Evolutionary conservation across 257 asterid species (phyloP), one percentile per base, ranked within the genome.

Genomic region (Buddleja alternifolia): DNA sequence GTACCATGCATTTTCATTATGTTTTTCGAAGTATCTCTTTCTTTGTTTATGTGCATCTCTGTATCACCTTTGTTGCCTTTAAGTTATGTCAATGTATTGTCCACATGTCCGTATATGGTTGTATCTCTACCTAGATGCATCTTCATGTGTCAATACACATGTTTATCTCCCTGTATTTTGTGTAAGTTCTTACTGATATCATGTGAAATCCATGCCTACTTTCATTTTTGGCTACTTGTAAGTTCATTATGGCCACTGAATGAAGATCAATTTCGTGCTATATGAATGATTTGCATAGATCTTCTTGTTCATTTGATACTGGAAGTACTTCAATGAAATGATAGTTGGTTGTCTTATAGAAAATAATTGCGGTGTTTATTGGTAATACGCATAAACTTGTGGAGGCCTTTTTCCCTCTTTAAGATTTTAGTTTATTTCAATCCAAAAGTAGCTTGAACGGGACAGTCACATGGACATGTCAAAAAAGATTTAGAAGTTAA

Each of bases 71-170:
- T 55, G 10, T 62, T 44, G 39, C 48, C 21, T 42, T 63, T 63
- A 23, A 16, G 29, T 55, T 40, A 20, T 15, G 67, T 17, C 20
- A 11, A 23, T 44, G 48, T 42, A 44, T 63, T 0, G 1, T 24
- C 23, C 41, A 52, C 17, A 7, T 41, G 15, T n/a, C 52, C 50
- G 60, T 57, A 10, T 44, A 60, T 74, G 65, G 65, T 60, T 36
- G 46, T 60, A 46, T 20, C 47, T 12, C 66, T 51, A 36, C 50
- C 11, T 67, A 8, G 60, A 15, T 53, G 71, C 61, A 51, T 60
- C 34, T 29, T n/a, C n/a, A n/a, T n/a, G 54, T 63, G 40, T 44
- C 34, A 46, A 66, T 57, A 17, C 53, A 60, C 16, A 53, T 37
- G 36, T 34, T n/a, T 17, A 44, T 73, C 54, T 21, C 39, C 25